Percentiles rank a stretch among this genome's conserved stretches.
Evolutionary conservation across 192 early-diverging fungal species (phyloP).

Genomic region (Entomortierella beljakovae): DNA sequence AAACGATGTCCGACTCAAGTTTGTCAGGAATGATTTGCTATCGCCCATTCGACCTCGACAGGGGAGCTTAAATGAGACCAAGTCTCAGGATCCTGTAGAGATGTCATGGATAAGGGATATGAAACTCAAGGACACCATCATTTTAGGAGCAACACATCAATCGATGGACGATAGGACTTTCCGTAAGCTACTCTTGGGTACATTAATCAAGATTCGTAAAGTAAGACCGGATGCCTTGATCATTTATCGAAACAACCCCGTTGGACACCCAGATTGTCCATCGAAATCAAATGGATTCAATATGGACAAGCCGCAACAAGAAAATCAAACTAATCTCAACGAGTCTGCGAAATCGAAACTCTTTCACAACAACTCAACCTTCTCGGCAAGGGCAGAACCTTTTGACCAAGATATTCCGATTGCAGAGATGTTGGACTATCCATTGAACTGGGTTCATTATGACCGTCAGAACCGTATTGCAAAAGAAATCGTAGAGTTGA

Average conservation of each 20-base stretch:
- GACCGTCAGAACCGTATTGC: slow-evolving; percentile 64
- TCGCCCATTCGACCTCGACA: slow-evolving; percentile 21
- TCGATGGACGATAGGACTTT: slow-evolving; percentile 55
- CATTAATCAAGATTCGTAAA: slow-evolving; percentile 51
- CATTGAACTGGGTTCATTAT: slow-evolving; percentile 51
- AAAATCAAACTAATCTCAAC: neutral
- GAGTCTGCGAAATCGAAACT: neutral
- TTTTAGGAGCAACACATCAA: slow-evolving; percentile 58
- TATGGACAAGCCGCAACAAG: slow-evolving; percentile 3
- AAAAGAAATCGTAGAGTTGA: slow-evolving; percentile 58
- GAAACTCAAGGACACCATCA: slow-evolving; percentile 52
- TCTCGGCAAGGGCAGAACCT: slow-evolving; percentile 34
- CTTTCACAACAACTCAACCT: slow-evolving; percentile 2
- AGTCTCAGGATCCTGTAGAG: slow-evolving; percentile 55
- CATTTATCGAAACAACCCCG: slow-evolving; percentile 60
- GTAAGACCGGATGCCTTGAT: slow-evolving; percentile 53
- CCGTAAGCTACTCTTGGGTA: slow-evolving; percentile 35
- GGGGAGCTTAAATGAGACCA: slow-evolving; percentile 28
- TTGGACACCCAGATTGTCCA: slow-evolving; percentile 56
- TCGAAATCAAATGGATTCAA: slow-evolving; percentile 38
- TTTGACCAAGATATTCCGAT: slow-evolving; percentile 38
- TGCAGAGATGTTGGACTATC: slow-evolving; percentile 40
- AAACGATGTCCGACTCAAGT: slow-evolving; percentile 39
- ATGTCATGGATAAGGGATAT: slow-evolving; percentile 56
- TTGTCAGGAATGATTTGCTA: slow-evolving; percentile 63